These are phyloP conservation scores for Auricularia auricula-judae DNA, from an alignment of 768 basidiomycete species.

Conservation along the genomic window DNA sequence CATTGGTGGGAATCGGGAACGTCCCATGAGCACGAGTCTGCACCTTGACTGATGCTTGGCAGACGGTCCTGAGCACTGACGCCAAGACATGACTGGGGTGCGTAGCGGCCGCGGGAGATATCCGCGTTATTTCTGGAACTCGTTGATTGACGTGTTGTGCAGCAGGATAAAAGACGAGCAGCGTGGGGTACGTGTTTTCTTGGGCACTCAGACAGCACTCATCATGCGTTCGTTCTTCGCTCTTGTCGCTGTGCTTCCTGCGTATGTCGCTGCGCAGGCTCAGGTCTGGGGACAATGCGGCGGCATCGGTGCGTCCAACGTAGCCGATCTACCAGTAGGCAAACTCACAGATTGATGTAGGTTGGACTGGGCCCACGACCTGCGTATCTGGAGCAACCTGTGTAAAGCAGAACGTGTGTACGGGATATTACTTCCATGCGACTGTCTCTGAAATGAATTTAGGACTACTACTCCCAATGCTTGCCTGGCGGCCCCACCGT, in stretches of 20 bases:
- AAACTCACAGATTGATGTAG: not conserved
- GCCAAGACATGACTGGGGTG: not conserved
- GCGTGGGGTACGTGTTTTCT: not conserved
- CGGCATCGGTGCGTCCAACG: not conserved
- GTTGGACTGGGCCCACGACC: not conserved
- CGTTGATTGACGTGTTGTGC: not conserved
- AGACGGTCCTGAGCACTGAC: too few relatives aligned
- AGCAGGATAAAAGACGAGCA: not conserved
- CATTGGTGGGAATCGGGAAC: too few relatives aligned
- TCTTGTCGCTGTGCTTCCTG: not conserved
- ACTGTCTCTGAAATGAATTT: too few relatives aligned
- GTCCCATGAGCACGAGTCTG: too few relatives aligned
- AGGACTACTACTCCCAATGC: not conserved
- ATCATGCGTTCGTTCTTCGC: not conserved
- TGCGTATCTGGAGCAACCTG: not conserved
- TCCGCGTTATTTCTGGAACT: not conserved
- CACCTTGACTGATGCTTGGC: too few relatives aligned
- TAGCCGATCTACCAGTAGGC: not conserved
- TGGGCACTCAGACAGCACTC: not conserved
- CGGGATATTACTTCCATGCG: too few relatives aligned
- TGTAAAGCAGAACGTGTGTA: not conserved
- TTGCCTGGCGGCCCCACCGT: not conserved
- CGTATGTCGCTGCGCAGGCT: not conserved
- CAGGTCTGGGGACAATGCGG: not conserved
- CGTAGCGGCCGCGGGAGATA: not conserved